Base-by-base conservation (phyloP, 2,329 filamentous ascomycete species). In the Grosmannia penicillata region DNA sequence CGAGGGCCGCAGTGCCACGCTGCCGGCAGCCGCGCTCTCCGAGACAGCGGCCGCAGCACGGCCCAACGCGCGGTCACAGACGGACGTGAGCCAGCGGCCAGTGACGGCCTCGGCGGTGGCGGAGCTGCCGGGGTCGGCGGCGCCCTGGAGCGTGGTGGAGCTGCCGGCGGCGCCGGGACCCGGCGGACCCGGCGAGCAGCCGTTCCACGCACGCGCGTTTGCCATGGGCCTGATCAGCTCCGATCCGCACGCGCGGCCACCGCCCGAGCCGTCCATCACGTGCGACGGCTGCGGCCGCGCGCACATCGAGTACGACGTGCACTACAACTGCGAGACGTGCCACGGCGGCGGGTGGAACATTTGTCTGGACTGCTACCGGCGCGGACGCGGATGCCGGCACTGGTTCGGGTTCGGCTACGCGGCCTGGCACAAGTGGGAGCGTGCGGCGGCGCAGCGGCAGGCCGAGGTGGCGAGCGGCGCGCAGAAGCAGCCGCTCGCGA, bases 361-460 rank as follows among this genome's bases (percentile, higher is more conserved):
- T 10, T 96, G 89, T 51, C 59, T 82, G 2, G 68, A 68, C 45
- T 96, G 89, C 60, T 95, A 93, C 55, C 76, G 84, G 22, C 54
- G 63, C 11, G 78, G 79, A 8, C 72, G 72, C 50, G 87, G 87
- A 10, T 96, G 89, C 54, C 65, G 75, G 15, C 74, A 91, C 53
- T 95, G 86, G 85, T 86, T 79, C 48, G 87, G 89, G 2, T 94
- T 95, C 53, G 83, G 83, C 4, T 68, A 79, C 48, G 70, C 71
- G 5, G 85, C 84, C 0, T 72, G 75, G 60, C 61, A 61, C 33
- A 75, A 70, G 43, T 89, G 81, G 65, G 75, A 82, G 42, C 65
- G 64, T 49, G 55, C 59, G 15, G 38, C 35, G 15, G 40, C 37
- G 7, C 36, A 33, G 21, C 42, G 36, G 40, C 59, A 59, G 15